A percentile compares a stretch with the other conserved stretches of the same genome.
Conservation (phyloP, 2,329 filamentous ascomycete species). For the Penicillium rolfsii region DNA sequence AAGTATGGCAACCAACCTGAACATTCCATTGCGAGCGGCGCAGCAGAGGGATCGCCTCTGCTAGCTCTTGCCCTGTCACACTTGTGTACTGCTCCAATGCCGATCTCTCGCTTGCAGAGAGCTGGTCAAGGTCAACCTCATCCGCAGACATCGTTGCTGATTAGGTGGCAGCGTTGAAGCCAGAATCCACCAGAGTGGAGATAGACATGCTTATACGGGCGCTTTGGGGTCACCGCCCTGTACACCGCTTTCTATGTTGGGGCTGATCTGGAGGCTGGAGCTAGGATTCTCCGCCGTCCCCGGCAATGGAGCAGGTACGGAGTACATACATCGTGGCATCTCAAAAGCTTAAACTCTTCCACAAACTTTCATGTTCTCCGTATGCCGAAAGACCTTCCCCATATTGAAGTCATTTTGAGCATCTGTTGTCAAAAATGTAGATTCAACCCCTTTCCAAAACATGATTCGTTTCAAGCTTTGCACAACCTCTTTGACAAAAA, state of each 20-base stretch:
- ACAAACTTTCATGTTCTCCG: background rate
- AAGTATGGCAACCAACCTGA: constrained; percentile 58
- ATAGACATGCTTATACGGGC: constrained; percentile 12
- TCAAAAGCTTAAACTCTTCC: background rate
- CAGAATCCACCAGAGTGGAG: background rate
- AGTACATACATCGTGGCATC: background rate
- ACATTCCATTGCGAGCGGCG: constrained; percentile 95
- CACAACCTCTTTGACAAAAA: background rate
- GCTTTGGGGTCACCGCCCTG: constrained; percentile 17
- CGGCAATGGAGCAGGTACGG: background rate
- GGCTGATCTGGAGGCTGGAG: background rate
- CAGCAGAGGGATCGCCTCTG: constrained; percentile 76
- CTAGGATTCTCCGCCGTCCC: background rate
- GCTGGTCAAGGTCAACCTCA: constrained; percentile 61
- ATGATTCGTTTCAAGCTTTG: background rate
- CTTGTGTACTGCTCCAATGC: constrained; percentile 85
- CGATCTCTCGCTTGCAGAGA: constrained; percentile 77
- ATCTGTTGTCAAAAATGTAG: background rate
- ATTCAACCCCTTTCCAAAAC: background rate
- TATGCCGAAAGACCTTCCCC: background rate
- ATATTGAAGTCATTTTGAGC: background rate
- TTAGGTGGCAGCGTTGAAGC: constrained; percentile 28
- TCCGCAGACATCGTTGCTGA: constrained; percentile 51
- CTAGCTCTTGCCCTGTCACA: constrained; percentile 80
- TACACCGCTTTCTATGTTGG: background rate